A percentile compares a stretch with the other conserved stretches of the same genome.
These are phyloP conservation scores for Serendipita vermifera DNA, from an alignment of 768 basidiomycete species.

Conservation along the genomic window DNA sequence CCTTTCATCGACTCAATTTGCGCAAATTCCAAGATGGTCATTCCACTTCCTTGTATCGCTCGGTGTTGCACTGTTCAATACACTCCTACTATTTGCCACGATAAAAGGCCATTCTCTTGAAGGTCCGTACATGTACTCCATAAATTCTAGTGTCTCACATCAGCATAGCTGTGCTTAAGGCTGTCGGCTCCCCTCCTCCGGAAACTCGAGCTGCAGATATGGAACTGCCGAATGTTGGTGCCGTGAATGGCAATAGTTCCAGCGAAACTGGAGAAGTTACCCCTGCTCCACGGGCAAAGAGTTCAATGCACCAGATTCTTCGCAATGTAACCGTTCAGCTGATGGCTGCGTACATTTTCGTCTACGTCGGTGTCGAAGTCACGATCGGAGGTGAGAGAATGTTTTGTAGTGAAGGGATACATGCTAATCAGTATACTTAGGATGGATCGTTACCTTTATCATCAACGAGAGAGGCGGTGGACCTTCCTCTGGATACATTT, in stretches of 20 bases:
- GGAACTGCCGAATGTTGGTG: not conserved
- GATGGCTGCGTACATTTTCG: slow-evolving; percentile 47
- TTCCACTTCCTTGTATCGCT: slow-evolving; percentile 65
- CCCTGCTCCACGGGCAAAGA: not conserved
- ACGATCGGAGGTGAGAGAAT: slow-evolving; percentile 30
- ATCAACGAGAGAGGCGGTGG: slow-evolving; percentile 21
- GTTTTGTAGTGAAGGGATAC: not conserved
- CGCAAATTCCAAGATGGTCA: slow-evolving; percentile 49
- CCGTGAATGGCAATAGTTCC: not conserved
- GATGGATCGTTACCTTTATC: slow-evolving; percentile 23
- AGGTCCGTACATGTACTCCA: not conserved
- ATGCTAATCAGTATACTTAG: slow-evolving; percentile 10
- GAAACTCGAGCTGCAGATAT: not conserved
- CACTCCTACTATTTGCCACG: slow-evolving; percentile 28
- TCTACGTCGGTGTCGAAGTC: slow-evolving; percentile 61
- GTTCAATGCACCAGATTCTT: slow-evolving; percentile 35
- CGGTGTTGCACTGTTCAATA: slow-evolving; percentile 49
- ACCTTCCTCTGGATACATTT: slow-evolving; percentile 22
- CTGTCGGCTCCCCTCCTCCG: not conserved
- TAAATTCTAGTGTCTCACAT: not conserved
- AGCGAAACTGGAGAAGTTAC: not conserved
- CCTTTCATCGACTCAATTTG: slow-evolving; percentile 70
- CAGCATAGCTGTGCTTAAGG: not conserved
- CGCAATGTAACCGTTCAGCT: slow-evolving; percentile 41
- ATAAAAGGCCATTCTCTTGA: slow-evolving; percentile 1